Conservation (phyloP, 768 basidiomycete species). For the Rhizopogon roseolus region DNA sequence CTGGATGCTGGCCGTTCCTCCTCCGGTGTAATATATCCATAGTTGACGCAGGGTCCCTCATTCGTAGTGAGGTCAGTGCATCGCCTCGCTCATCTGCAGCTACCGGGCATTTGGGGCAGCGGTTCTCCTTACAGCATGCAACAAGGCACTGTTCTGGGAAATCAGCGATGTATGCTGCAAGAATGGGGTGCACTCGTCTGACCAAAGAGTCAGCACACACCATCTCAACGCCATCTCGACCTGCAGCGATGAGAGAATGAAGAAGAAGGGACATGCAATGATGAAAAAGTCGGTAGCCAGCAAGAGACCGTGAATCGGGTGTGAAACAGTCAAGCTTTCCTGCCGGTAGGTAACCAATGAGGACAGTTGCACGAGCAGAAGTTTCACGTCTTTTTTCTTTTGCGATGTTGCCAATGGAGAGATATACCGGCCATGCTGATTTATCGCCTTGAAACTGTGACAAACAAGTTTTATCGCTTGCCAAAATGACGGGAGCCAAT, state of each 20-base stretch:
- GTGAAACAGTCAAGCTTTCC: conserved; percentile 4
- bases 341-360: conserved; percentile 5
- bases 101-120: conserved; percentile 6
- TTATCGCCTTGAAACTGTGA: conserved; percentile 31
- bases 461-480: conserved; percentile 42
- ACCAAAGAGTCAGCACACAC: conserved; percentile 11
- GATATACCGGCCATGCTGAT: conserved; percentile 20
- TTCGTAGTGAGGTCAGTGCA: background rate
- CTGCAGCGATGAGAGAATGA: conserved; percentile 10
- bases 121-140: conserved; percentile 7
- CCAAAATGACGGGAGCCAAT: conserved; percentile 11
- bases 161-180: conserved; percentile 20
- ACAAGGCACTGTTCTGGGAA: conserved; percentile 16
- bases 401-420: conserved; percentile 19
- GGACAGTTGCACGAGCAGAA: conserved; percentile 4
- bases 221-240: conserved; percentile 13
- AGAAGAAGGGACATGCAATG: conserved; percentile 14
- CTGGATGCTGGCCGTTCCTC: conserved; percentile 1
- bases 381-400: conserved; percentile 10
- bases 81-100: background rate
- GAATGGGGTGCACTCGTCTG: conserved; percentile 13
- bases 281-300: conserved; percentile 20
- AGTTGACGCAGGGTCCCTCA: background rate
- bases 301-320: too few relatives aligned
- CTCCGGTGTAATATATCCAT: background rate